A percentile compares a stretch with the other conserved stretches of the same genome.
Conservation (phyloP, 768 basidiomycete genomes). For the Boletus tomentosulus region DNA sequence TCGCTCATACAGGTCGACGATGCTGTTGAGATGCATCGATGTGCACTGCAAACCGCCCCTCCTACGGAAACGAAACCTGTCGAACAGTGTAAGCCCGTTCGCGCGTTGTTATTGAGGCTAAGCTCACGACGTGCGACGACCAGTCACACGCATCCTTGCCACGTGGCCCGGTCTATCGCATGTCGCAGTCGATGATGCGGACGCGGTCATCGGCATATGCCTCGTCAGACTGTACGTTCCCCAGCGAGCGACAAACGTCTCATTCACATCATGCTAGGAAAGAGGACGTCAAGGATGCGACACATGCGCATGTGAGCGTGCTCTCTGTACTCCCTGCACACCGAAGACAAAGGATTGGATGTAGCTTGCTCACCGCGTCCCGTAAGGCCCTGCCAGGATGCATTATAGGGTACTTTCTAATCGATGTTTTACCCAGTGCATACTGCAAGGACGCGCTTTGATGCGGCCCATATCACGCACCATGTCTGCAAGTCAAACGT, state of each 20-base stretch:
- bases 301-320: constrained; percentile 4
- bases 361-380: constrained; percentile 1
- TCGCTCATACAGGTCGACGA: neutral
- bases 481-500: constrained; percentile 8
- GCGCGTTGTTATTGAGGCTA: neutral
- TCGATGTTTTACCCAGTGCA: neutral
- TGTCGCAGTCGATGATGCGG: neutral
- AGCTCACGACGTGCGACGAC: neutral
- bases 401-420: neutral
- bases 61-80: neutral
- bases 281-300: constrained; percentile 2
- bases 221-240: constrained; percentile 8
- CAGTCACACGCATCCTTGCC: neutral
- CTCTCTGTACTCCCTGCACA: constrained; percentile 6
- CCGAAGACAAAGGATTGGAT: constrained; percentile 6
- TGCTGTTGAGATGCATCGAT: neutral
- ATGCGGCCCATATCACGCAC: constrained; percentile 4
- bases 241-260: neutral
- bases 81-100: neutral
- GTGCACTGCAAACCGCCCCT: neutral
- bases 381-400: neutral
- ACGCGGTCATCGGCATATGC: constrained; percentile 5
- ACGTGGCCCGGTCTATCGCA: neutral
- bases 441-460: neutral
- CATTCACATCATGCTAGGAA: constrained; percentile 1